These are phyloP conservation scores for Trypanosoma boissoni DNA, from an alignment of 208 protist genomes.

Conservation along the genomic window DNA sequence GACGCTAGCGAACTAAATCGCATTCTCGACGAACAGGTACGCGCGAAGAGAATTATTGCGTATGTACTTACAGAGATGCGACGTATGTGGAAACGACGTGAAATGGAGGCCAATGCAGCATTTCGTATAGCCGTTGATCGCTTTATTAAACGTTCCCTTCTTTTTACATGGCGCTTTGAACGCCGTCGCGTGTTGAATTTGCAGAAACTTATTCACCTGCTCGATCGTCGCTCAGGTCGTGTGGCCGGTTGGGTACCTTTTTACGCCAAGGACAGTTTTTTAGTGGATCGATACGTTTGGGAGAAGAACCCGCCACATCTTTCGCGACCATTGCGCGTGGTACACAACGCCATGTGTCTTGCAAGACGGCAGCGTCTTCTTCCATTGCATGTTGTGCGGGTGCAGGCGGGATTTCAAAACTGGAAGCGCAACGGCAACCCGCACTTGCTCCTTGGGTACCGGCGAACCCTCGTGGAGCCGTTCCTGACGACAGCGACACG, in stretches of 20 bases:
- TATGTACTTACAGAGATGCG: constrained; percentile 72
- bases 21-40: constrained; percentile 75
- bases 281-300: constrained; percentile 31
- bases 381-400: constrained; percentile 56
- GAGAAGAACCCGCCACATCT: constrained; percentile 17
- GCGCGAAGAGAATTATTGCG: constrained; percentile 69
- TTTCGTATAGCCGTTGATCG: constrained; percentile 38
- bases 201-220: constrained; percentile 65
- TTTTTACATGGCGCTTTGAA: constrained; percentile 67
- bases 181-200: constrained; percentile 65
- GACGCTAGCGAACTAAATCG: constrained; percentile 40
- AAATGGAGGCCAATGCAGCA: constrained; percentile 38
- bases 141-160: constrained; percentile 29
- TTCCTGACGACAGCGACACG: constrained; percentile 37
- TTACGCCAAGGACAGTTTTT: constrained; percentile 64
- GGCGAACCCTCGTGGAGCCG: constrained; percentile 19
- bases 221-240: constrained; percentile 64
- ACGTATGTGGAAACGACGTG: constrained; percentile 55
- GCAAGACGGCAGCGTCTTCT: constrained; percentile 54
- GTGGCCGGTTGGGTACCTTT: constrained; percentile 67
- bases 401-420: constrained; percentile 17
- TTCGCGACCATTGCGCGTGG: constrained; percentile 18
- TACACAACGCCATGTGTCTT: constrained; percentile 65
- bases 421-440: constrained; percentile 29
- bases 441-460: constrained; percentile 76